These are phyloP conservation scores for Cystobasidiaceae sp. DNA, from an alignment of 1,284 basidiomycete genomes.

Conservation along the genomic window DNA sequence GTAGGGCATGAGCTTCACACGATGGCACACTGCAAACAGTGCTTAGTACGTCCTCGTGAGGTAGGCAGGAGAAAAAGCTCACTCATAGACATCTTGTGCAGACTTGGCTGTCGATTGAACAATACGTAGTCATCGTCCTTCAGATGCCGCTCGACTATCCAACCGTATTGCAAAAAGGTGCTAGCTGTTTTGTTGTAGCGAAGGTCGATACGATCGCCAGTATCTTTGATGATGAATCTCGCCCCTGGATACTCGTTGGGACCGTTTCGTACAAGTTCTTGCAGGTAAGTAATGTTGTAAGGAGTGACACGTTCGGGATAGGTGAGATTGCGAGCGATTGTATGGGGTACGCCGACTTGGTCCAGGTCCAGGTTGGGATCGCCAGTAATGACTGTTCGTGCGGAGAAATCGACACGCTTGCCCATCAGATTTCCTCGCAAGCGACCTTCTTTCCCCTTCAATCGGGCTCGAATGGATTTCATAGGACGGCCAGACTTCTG, in stretches of 20 bases:
- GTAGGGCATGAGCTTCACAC: conserved; percentile 95
- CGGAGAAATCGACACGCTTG: conserved; percentile 98
- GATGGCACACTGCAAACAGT: conserved; percentile 67
- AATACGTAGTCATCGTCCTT: conserved; percentile 95
- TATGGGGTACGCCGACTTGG: conserved; percentile 95
- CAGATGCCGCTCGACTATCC: conserved; percentile 97
- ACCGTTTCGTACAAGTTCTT: conserved; percentile 93
- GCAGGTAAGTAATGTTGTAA: conserved; percentile 91
- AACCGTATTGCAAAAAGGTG: conserved; percentile 93
- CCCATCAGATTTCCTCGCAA: conserved; percentile 98
- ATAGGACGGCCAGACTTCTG: conserved; percentile 97
- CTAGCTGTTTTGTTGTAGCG: conserved; percentile 92
- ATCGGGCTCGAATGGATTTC: conserved; percentile 94
- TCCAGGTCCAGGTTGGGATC: conserved; percentile 96
- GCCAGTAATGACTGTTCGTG: conserved; percentile 97
- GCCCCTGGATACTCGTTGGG: conserved; percentile 95
- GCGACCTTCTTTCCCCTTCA: conserved; percentile 98
- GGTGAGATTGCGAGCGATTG: conserved; percentile 96
- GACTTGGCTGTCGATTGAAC: conserved; percentile 95
- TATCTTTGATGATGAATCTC: conserved; percentile 94
- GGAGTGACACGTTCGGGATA: conserved; percentile 98
- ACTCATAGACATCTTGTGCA: conserved; percentile 99
- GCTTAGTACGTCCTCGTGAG: not conserved
- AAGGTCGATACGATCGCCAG: conserved; percentile 94
- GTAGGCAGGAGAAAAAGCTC: conserved; percentile 14